Base-by-base conservation (phyloP, 345 rosid species). In the Nasturtium officinale region DNA sequence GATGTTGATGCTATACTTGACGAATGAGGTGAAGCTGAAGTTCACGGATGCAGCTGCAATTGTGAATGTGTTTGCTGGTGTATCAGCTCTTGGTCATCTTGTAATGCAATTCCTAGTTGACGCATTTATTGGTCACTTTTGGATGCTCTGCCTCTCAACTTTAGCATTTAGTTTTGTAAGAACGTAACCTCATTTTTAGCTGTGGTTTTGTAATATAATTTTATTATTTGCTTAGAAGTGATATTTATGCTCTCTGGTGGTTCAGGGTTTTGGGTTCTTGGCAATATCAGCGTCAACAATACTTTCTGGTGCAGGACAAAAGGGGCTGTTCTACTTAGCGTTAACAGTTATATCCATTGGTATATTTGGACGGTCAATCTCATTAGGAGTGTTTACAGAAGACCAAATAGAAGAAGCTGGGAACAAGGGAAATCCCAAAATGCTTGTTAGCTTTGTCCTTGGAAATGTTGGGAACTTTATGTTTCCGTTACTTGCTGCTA, bases 111-210 rank as follows among this genome's bases (percentile, higher is more conserved):
- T 76, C 6, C 50, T 76, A 16, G 79, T 69, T 62, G 75, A 76
- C 61, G 25, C 65, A 9, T 76, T 40, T 61, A 68, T 76, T 1
- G 71, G 79, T 61, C 79, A 69, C 75, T 69, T 76, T 61, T 76
- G 75, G 79, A 76, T 76, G 79, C 59, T 76, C 43, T 76, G 73
- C 30, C 79, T 76, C 69, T 76, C 79, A 8, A 69, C 75, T 25
- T 40, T 61, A 51, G 62, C 79, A 5, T 76, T 69, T 38, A 53
- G 57, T 53, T 68, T 69, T 5, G 70, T 76, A 69, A 61, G 75
- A n/a, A 3, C 40, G 30, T 58, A 0, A 55, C 5, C 56, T 32
- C 28, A 37, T 37, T 13, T 20, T 29, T 17, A n/a, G 2, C 30
- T 30, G 26, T 47, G 2, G 7, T 17, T 23, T 13, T 40, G 33